Base-by-base conservation (phyloP, 2,329 filamentous ascomycete genomes). In the Lachnum nothofagi region DNA sequence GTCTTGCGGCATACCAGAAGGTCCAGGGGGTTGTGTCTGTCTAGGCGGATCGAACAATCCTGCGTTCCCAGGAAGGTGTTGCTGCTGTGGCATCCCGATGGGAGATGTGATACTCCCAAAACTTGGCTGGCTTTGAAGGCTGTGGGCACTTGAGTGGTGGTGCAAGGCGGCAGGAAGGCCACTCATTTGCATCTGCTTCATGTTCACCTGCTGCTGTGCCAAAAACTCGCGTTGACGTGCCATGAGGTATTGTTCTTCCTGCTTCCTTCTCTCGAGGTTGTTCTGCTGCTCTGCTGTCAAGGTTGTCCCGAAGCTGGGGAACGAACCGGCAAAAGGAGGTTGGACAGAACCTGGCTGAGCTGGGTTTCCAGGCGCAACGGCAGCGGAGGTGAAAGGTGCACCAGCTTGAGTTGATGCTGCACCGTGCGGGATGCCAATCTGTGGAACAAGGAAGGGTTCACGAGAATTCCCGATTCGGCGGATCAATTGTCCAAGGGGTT, bases 201-300 rank as follows among this genome's bases (percentile, higher is more conserved):
- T 85, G 43, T 83, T 76, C 51, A 90, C 82, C 63, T 95, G 90
- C 63, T 95, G 90, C 55, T 90, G 87, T 55, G 90, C 86, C 47
- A 96, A 79, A 59, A 89, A 88, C 66, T 98, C 93, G 59, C 95
- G 89, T 68, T 98, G 93, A 35, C 93, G 85, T 39, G 94, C 93
- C 82, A 97, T 94, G 29, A 95, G 76, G 66, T 93, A 95, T 66
- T 98, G 93, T 64, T 98, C 94, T 68, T 98, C 93, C 67, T 98
- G 93, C 73, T 98, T 98, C 44, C 93, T 80, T 46, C 93, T 82
- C 71, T 98, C 93, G 1, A 98, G 74, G 33, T 95, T 95, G 70
- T 98, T 98, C 66, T 98, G 93, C 68, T 98, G 93, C 63, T 97
- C 91, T 0, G 93, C 93, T 7, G 94, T 98, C 59, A 98, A 74